Base-by-base conservation (phyloP, 305 asterid genomes). In the Salvia sclarea region DNA sequence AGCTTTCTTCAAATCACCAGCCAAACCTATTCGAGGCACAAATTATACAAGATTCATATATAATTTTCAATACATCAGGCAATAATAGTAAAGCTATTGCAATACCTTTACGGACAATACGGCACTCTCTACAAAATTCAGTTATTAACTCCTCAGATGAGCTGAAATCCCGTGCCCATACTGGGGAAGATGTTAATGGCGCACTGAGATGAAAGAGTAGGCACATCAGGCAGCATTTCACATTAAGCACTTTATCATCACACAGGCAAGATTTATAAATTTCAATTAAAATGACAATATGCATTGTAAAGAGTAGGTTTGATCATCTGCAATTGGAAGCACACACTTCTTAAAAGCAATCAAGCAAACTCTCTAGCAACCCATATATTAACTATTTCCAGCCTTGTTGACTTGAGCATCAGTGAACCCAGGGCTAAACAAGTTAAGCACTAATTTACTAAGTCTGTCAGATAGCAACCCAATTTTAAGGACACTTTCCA, bases 1-100 rank as follows among this genome's bases (percentile, higher is more conserved):
- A 75, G 97, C 99, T 82, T 94, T 91, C 85, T 88, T 94, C 83
- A 94, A 76, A 80, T 94, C 99, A 76, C 99, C 99, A 67, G 90
- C 96, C 93, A 94, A 82, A 66, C 96, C 97, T 94, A 77, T 69
- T 73, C 14, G 72, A 47, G 64, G 70, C 60, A 53, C 25, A 69
- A 69, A 54, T 57, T 63, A 59, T 13, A 24, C 63, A 50, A 66
- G 33, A 71, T 59, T 38, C 43, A 24, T 43, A 53, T 8, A 65
- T 64, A 68, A 68, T 73, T 44, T 55, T 20, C 69, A 47, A 78
- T 62, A 72, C 71, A 55, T 59, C 40, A 48, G 18, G 50, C 59
- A 4, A 24, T 64, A 56, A 50, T 13, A 53, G 35, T 59, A 58
- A 41, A 38, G 64, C 37, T 60, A 25, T 18, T 14, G 47, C 22